Base-by-base conservation (phyloP, 257 asterid genomes). In the Cordia subcordata region DNA sequence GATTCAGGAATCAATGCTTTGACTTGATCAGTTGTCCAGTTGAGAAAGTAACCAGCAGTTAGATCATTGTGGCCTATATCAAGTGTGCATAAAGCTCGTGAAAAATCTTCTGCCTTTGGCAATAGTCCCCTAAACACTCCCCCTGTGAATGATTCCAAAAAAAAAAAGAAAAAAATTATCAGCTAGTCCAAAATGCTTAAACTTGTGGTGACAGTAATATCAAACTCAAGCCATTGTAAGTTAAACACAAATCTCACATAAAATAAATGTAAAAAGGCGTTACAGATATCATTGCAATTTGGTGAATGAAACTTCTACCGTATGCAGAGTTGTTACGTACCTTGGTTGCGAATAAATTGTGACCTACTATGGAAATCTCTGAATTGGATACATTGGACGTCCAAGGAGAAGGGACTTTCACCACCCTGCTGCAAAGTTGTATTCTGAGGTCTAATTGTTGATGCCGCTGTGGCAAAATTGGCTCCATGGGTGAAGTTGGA, bases 41-140 rank as follows among this genome's bases (percentile, higher is more conserved):
- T 88, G 56, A 74, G 85, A 72, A 86, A 81, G 65, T 72, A 86
- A 13, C 95, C 99, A 2, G 89, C 77, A 0, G 94, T 75, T 56
- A 88, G 17, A 65, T 92, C 96, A 49, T 92, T 92, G 53, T 92
- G 96, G 37, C 96, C 99, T 5, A 92, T 92, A 62, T 92, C 99
- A 38, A 88, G 82, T 9, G 94, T 82, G 74, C 88, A 92, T 58
- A 92, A 63, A 0, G 87, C 96, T 0, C 70, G 32, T 3, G 83
- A 65, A 53, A 92, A 84, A 66, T 60, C 71, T 18, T 65, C 68
- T 10, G 61, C 57, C 46, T 73, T 61, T 5, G 98, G 98, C 77
- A 88, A 27, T 38, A 88, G 42, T 40, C 57, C 67, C 63, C 69
- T 50, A 16, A 74, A 84, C 9, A 83, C 70, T 35, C 84, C 83